Conservation (phyloP, 225 moss, liverwort and hornwort genomes). For the Marchantia polymorpha region DNA sequence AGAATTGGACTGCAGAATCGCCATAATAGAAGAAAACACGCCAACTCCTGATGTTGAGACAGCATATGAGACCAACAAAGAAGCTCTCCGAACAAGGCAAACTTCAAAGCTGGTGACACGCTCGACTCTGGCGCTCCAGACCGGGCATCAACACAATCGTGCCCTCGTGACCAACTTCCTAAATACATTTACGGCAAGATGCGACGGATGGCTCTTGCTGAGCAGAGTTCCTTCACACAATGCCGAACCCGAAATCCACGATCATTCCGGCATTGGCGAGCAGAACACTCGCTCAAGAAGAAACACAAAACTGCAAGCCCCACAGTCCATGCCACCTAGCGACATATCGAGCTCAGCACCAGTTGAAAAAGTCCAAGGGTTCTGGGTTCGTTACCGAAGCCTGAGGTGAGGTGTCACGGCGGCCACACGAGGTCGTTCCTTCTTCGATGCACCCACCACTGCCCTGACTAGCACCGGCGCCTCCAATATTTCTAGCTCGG, state of each 20-base stretch:
- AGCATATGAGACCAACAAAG: background rate
- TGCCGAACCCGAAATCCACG: background rate
- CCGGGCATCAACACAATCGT: background rate
- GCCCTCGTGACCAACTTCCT: background rate
- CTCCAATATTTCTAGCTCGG: background rate
- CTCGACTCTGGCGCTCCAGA: background rate
- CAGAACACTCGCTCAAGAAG: background rate
- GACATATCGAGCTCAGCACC: background rate
- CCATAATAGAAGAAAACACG: background rate
- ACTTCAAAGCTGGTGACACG: background rate
- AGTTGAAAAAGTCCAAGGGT: background rate
- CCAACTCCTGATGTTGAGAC: background rate
- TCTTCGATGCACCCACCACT: background rate
- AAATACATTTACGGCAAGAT: background rate
- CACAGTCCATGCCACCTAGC: background rate
- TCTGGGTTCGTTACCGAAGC: background rate
- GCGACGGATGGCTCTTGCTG: background rate
- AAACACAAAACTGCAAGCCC: background rate
- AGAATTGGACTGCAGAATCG: background rate
- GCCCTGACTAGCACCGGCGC: background rate
- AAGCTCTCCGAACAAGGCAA: background rate
- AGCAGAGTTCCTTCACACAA: background rate
- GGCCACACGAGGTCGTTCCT: background rate
- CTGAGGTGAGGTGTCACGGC: background rate
- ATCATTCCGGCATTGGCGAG: background rate